A percentile compares a stretch with the other conserved stretches of the same genome.
Conservation (phyloP, 768 basidiomycete species). For the Candolleomyces aberdarensis region DNA sequence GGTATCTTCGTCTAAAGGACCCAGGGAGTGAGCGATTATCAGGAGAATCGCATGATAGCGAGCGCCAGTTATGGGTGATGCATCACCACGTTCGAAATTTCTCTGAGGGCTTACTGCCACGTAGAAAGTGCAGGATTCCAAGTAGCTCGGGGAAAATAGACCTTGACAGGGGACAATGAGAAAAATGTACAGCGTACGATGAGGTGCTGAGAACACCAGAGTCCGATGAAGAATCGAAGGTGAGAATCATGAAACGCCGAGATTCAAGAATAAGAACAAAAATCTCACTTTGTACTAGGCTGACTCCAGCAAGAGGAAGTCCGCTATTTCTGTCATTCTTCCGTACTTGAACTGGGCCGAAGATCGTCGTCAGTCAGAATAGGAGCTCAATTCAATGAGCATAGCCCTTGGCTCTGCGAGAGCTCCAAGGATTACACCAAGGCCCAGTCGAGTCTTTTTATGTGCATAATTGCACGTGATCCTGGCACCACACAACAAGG, state of each 20-base stretch:
- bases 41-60: not conserved
- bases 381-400: too few species aligned
- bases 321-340: too few species aligned
- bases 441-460: too few species aligned
- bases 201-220: not conserved
- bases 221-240: not conserved
- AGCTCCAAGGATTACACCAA: too few species aligned
- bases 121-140: not conserved
- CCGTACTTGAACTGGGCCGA: too few species aligned
- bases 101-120: not conserved
- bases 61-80: too few species aligned
- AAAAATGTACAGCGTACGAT: not conserved
- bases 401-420: too few species aligned
- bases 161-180: not conserved
- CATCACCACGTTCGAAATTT: not conserved
- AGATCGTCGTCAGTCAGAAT: too few species aligned
- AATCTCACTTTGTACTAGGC: not conserved
- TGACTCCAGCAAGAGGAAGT: not conserved
- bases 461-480: not conserved
- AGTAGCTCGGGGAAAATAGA: not conserved
- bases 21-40: not conserved
- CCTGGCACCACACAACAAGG: not conserved
- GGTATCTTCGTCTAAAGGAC: too few species aligned
- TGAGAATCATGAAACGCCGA: slow-evolving; percentile 1
- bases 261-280: not conserved